Percentiles rank a stretch among this genome's conserved stretches.
Evolutionary conservation across 257 asterid genomes (phyloP).

Genomic region (Nicotiana undulata): DNA sequence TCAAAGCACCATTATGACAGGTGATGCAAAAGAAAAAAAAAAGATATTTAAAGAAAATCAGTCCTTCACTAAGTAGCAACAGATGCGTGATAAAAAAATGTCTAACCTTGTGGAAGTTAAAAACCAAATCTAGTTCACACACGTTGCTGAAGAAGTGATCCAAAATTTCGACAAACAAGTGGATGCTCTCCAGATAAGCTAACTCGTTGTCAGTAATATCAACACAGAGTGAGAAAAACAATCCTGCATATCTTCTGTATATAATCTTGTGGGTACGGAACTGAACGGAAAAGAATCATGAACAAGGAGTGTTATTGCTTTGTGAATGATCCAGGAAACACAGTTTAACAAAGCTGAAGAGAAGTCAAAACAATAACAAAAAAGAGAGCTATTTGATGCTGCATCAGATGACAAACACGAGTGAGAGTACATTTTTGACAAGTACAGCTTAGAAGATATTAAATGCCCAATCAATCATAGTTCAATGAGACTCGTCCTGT

Average conservation of each 20-base stretch:
- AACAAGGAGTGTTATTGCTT: no score
- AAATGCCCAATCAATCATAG: no score
- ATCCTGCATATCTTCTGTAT: slow-evolving; percentile 95
- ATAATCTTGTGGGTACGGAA: slow-evolving; percentile 92
- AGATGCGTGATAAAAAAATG: not conserved
- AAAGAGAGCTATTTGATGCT: not conserved
- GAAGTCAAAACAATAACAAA: not conserved
- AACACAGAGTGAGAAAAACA: slow-evolving; percentile 90
- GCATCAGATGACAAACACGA: not conserved
- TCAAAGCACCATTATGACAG: not conserved
- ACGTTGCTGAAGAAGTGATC: slow-evolving; percentile 98
- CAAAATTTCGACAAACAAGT: slow-evolving; percentile 95
- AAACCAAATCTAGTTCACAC: slow-evolving; percentile 91
- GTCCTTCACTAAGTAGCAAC: not conserved
- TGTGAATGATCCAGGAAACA: not conserved
- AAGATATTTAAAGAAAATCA: not conserved
- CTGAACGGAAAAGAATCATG: slow-evolving; percentile 28
- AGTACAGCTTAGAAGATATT: no score
- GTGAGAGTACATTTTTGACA: no score
- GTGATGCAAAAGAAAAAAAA: not conserved
- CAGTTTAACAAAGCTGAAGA: not conserved
- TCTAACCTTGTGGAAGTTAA: slow-evolving; percentile 93
- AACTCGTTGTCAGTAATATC: slow-evolving; percentile 96
- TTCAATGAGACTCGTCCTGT: not conserved
- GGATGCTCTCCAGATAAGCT: slow-evolving; percentile 80